These are phyloP conservation scores for Exophiala phaeomuriformis DNA, from an alignment of 2,329 filamentous ascomycete species.

Conservation along the genomic window DNA sequence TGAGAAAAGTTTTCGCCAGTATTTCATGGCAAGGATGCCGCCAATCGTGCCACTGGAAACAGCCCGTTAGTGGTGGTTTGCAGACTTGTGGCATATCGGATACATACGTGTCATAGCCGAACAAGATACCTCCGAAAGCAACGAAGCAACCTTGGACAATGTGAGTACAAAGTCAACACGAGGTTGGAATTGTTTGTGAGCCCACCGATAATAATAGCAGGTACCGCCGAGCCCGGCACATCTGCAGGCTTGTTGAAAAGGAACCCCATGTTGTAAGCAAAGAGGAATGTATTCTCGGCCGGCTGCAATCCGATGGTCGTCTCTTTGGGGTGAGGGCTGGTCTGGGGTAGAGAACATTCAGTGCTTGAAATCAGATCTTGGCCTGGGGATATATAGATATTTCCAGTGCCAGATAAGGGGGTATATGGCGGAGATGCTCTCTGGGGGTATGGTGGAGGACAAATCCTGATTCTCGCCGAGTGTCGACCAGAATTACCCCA, in stretches of 20 bases:
- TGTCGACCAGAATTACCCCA: background rate
- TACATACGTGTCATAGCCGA: conserved; percentile 13
- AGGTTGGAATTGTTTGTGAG: background rate
- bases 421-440: background rate
- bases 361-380: background rate
- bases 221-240: conserved; percentile 41
- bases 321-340: background rate
- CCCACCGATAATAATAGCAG: conserved; percentile 38
- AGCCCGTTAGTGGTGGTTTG: conserved; percentile 18
- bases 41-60: conserved; percentile 33
- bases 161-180: background rate
- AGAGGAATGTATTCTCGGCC: background rate
- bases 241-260: conserved; percentile 39
- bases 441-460: background rate
- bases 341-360: background rate
- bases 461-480: background rate
- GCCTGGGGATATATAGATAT: background rate
- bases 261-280: conserved; percentile 2
- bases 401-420: background rate
- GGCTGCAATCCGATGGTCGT: no score
- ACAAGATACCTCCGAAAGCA: conserved; percentile 29
- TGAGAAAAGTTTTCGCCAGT: conserved; percentile 35
- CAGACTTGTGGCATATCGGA: background rate
- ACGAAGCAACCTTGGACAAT: conserved; percentile 14
- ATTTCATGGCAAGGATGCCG: conserved; percentile 39